A percentile compares a stretch with the other conserved stretches of the same genome.
Evolutionary conservation across 2,329 filamentous ascomycete genomes (phyloP).

Genomic region (Diaporthe citrichinensis): DNA sequence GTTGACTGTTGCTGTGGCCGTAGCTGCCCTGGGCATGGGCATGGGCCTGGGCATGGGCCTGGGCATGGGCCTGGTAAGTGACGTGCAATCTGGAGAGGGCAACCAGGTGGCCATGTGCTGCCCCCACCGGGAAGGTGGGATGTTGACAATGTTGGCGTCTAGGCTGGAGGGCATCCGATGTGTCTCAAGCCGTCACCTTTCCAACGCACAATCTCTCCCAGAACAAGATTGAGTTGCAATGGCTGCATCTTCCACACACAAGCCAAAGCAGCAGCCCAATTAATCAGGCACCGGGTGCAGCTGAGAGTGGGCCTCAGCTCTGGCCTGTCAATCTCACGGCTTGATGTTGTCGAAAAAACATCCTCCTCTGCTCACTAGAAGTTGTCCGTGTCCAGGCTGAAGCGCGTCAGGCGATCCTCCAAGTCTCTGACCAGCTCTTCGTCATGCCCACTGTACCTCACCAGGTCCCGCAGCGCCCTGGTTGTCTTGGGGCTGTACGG

Average conservation of each 20-base stretch:
- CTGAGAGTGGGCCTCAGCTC: neutral
- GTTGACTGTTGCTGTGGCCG: neutral
- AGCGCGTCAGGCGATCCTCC: constrained; percentile 21
- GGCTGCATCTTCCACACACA: neutral
- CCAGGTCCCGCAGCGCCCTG: constrained; percentile 29
- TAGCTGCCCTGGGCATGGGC: too few relatives aligned
- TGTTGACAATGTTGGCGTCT: neutral
- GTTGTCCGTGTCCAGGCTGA: constrained; percentile 21
- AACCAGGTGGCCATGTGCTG: too few relatives aligned
- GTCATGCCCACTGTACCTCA: constrained; percentile 24
- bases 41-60: too few relatives aligned
- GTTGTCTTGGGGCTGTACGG: constrained; percentile 30
- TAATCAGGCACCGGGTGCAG: neutral
- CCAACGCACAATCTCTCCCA: too few relatives aligned
- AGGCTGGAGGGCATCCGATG: neutral
- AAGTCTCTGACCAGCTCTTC: constrained; percentile 22
- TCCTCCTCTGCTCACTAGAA: neutral
- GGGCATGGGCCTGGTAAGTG: too few relatives aligned
- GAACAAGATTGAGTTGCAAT: neutral
- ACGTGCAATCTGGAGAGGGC: too few relatives aligned
- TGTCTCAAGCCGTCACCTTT: neutral
- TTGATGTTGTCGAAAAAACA: neutral
- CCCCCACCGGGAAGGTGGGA: neutral
- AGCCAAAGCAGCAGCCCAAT: neutral
- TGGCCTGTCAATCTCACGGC: neutral